Base-by-base conservation (phyloP, 176 grass and related monocot genomes). In the Bromus sterilis region DNA sequence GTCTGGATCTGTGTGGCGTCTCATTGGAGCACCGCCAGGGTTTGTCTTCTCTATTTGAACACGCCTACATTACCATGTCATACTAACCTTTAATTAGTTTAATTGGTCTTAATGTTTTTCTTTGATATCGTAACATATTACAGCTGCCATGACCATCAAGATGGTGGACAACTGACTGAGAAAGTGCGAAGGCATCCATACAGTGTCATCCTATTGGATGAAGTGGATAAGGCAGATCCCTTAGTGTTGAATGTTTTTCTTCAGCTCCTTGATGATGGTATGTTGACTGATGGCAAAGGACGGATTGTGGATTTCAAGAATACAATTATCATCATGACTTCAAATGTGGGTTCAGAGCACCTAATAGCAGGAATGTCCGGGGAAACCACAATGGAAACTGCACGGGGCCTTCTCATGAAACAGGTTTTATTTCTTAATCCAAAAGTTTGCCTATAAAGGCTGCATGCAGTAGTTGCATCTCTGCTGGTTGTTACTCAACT, bases 281-380 rank as follows among this genome's bases (percentile, higher is more conserved):
- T 35, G 62, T 65, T 65, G 62, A 65, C 62, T 7, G 62, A 65
- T 65, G 62, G 62, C 62, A 65, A 65, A 65, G 62, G 62, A 39
- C 71, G 81, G 43, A 62, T 23, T 1, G 82, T 89, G 2, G 82
- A 89, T 30, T 89, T 85, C 82, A 85, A 56, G 11, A 89, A 89
- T 76, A 76, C 87, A 8, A 77, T 89, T 26, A 76, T 89, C 15
- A 84, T 89, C 34, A 60, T 89, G 81, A 89, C 87, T 20, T 84
- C 87, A 44, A 89, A 89, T 49, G 70, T 89, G 6, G 87, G 87
- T 1, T 82, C 81, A 16, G 69, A 84, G 35, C 66, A 85, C 25
- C 28, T 89, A 9, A 33, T 80, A 35, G 80, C 66, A 41, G 87
- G 66, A 67, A 66, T 84, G 77, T 51, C 34, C 0, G 81, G 87